Evolutionary conservation across 805 yeast species (phyloP).

Genomic region (Schwanniomyces yamadae): DNA sequence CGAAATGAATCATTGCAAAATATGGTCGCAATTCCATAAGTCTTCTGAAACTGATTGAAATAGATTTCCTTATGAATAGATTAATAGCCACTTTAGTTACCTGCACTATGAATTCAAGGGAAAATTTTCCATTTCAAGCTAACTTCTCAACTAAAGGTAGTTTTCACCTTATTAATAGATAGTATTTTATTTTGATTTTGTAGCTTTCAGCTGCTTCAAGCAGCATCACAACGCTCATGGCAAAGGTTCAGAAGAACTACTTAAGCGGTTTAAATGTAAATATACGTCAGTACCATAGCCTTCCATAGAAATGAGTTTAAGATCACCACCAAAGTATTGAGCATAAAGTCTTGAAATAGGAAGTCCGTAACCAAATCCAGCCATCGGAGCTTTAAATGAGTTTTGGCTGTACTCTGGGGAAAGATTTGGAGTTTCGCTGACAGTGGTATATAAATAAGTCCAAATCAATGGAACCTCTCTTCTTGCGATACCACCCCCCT

Average conservation of each 20-base stretch:
- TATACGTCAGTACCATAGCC: slow-evolving; percentile 94
- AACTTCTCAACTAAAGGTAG: too few relatives aligned
- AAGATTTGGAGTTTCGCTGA: slow-evolving; percentile 64
- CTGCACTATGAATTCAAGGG: too few relatives aligned
- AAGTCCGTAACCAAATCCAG: slow-evolving; percentile 90
- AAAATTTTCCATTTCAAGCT: too few relatives aligned
- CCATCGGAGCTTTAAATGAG: slow-evolving; percentile 86
- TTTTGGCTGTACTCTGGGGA: slow-evolving; percentile 58
- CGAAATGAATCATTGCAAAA: too few relatives aligned
- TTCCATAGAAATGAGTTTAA: slow-evolving; percentile 85
- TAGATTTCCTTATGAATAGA: too few relatives aligned
- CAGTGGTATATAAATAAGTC: slow-evolving; percentile 91
- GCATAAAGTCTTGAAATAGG: slow-evolving; percentile 86
- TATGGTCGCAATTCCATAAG: too few relatives aligned
- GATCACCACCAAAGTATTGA: slow-evolving; percentile 87
- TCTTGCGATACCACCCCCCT: slow-evolving; percentile 92
- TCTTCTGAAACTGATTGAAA: too few relatives aligned
- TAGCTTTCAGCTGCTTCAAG: too few relatives aligned
- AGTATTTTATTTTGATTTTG: too few relatives aligned
- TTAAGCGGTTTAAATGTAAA: slow-evolving; percentile 76
- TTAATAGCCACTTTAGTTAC: too few relatives aligned
- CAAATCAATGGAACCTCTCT: slow-evolving; percentile 81
- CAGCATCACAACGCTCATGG: too few relatives aligned
- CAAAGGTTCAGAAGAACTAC: slow-evolving; percentile 70
- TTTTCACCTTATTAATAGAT: too few relatives aligned